Conservation (phyloP, 2,329 filamentous ascomycete species). For the Fusarium fracticaudum region DNA sequence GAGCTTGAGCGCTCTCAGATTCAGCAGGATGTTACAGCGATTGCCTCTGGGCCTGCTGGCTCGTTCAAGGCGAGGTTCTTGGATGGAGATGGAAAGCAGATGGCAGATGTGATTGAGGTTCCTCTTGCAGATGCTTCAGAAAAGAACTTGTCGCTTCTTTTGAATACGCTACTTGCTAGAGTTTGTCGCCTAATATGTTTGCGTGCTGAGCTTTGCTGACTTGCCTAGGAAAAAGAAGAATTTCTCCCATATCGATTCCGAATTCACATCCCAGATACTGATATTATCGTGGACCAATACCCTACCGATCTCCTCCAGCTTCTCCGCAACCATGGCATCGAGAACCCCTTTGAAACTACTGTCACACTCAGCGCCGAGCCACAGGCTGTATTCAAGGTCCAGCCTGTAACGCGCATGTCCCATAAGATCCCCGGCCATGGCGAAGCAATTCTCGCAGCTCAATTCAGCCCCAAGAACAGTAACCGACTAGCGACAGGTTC, state of each 20-base stretch:
- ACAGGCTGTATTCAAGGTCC: conserved; percentile 93
- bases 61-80: conserved; percentile 88
- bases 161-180: conserved; percentile 85
- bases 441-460: conserved; percentile 85
- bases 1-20: conserved; percentile 74
- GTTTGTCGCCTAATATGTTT: conserved; percentile 53
- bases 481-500: conserved; percentile 85
- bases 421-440: conserved; percentile 91
- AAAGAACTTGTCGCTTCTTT: conserved; percentile 86
- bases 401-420: conserved; percentile 89
- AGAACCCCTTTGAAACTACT: conserved; percentile 66
- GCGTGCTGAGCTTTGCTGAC: conserved; percentile 1
- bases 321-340: conserved; percentile 64
- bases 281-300: conserved; percentile 65
- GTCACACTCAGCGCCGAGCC: conserved; percentile 72
- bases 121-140: conserved; percentile 86
- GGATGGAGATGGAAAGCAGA: conserved; percentile 79
- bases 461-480: conserved; percentile 84
- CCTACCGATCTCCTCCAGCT: conserved; percentile 64
- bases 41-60: conserved; percentile 73
- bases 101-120: conserved; percentile 76
- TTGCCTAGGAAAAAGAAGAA: conserved; percentile 61
- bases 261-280: conserved; percentile 65
- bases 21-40: conserved; percentile 77
- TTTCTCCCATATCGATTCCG: conserved; percentile 70